A percentile compares a stretch with the other conserved stretches of the same genome.
Evolutionary conservation across 129 eudicot genomes (phyloP).

Genomic region (Calendula officinalis): DNA sequence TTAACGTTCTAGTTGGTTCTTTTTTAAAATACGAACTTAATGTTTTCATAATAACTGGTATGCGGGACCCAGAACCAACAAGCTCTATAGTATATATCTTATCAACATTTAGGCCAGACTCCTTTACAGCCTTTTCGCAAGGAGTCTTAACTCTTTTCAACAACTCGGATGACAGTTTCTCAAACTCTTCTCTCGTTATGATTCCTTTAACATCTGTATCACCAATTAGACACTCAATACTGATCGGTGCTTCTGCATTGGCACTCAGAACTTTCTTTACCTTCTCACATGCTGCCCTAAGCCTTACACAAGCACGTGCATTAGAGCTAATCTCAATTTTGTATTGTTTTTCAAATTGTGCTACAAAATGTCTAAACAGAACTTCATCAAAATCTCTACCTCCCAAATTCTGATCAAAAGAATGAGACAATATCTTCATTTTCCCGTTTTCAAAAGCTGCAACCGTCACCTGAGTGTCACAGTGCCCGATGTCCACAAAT

Average conservation of each 20-base stretch:
- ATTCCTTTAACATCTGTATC: slow-evolving; percentile 77
- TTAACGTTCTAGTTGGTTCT: slow-evolving; percentile 63
- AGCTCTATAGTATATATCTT: slow-evolving; percentile 75
- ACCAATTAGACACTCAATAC: slow-evolving; percentile 79
- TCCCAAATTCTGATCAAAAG: slow-evolving; percentile 71
- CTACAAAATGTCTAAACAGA: slow-evolving; percentile 57
- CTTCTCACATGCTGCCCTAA: slow-evolving; percentile 78
- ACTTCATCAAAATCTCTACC: slow-evolving; percentile 90
- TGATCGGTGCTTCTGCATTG: slow-evolving; percentile 79
- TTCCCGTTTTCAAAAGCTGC: slow-evolving; percentile 58
- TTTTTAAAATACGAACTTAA: slow-evolving; percentile 43
- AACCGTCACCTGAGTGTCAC: slow-evolving; percentile 84
- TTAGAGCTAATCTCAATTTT: slow-evolving; percentile 59
- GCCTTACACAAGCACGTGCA: slow-evolving; percentile 59
- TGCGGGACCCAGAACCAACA: slow-evolving; percentile 85
- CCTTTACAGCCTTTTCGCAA: slow-evolving; percentile 51
- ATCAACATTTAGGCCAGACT: slow-evolving; percentile 45
- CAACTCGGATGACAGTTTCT: slow-evolving; percentile 50
- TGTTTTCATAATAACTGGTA: slow-evolving; percentile 58
- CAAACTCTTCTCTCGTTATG: slow-evolving; percentile 83
- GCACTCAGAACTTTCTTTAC: slow-evolving; percentile 82
- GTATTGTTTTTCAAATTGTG: slow-evolving; percentile 47
- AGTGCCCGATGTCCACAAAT: slow-evolving; percentile 83
- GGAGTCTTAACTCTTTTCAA: slow-evolving; percentile 56
- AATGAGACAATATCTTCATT: slow-evolving; percentile 68